Percentiles rank a stretch among this genome's conserved stretches.
Evolutionary conservation across 2,329 filamentous ascomycete species (phyloP).

Genomic region (Bipolaris bicolor): DNA sequence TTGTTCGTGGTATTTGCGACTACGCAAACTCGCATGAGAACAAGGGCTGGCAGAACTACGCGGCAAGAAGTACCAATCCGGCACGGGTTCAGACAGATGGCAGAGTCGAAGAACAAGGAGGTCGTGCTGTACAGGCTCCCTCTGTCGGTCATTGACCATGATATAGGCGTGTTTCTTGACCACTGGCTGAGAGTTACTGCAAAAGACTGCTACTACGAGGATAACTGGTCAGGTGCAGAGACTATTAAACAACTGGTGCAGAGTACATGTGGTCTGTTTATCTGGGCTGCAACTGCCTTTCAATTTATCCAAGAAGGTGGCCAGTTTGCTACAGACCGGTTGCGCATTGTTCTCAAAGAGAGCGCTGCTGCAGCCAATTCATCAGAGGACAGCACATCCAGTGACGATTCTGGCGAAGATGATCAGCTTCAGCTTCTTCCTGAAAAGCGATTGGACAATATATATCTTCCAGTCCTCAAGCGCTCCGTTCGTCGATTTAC

Average conservation of each 20-base stretch:
- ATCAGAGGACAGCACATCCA: background rate
- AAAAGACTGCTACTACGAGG: background rate
- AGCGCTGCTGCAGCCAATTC: background rate
- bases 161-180: slow-evolving; percentile 22
- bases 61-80: slow-evolving; percentile 22
- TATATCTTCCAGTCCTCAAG: background rate
- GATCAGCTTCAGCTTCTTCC: background rate
- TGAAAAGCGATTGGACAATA: background rate
- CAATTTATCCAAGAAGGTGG: slow-evolving; percentile 23
- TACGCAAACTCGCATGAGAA: slow-evolving; percentile 30
- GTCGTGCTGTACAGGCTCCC: slow-evolving; percentile 24
- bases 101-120: slow-evolving; percentile 10
- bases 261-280: background rate
- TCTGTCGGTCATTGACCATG: slow-evolving; percentile 18
- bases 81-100: slow-evolving; percentile 14
- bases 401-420: background rate
- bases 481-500: background rate
- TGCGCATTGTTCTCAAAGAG: slow-evolving; percentile 9
- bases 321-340: slow-evolving; percentile 1
- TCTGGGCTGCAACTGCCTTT: slow-evolving; percentile 21
- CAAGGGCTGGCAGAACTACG: slow-evolving; percentile 12
- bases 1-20: slow-evolving; percentile 29
- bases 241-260: slow-evolving; percentile 9
- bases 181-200: slow-evolving; percentile 12
- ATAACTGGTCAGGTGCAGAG: slow-evolving; percentile 26